Conservation (phyloP, 2,329 filamentous ascomycete species). For the Colletotrichum sp. region DNA sequence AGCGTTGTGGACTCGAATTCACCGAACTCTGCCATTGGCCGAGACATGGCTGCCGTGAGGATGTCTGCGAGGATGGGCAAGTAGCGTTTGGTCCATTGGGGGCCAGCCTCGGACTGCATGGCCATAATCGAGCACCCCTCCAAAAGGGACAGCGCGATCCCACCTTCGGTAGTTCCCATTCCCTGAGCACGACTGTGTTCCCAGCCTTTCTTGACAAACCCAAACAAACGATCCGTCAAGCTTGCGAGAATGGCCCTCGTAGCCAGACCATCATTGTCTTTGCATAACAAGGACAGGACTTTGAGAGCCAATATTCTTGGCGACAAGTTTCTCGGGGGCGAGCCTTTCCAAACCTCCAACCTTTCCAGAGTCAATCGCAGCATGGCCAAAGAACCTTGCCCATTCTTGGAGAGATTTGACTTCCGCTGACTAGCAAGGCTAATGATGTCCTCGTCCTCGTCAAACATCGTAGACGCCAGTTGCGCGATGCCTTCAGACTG, state of each 20-base stretch:
- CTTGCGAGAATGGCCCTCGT: not conserved
- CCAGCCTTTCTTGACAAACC: conserved; percentile 18
- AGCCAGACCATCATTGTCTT: conserved; percentile 3
- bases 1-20: conserved; percentile 57
- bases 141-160: conserved; percentile 49
- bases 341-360: conserved; percentile 65
- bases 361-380: conserved; percentile 60
- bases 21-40: conserved; percentile 39
- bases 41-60: conserved; percentile 43
- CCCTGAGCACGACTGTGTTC: conserved; percentile 2
- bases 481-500: conserved; percentile 56
- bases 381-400: conserved; percentile 58
- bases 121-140: conserved; percentile 58
- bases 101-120: conserved; percentile 42
- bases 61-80: conserved; percentile 57
- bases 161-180: conserved; percentile 6
- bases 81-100: conserved; percentile 51
- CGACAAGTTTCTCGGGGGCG: conserved; percentile 56
- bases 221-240: conserved; percentile 24
- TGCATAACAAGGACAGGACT: conserved; percentile 44
- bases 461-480: conserved; percentile 63
- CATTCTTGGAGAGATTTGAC: conserved; percentile 72
- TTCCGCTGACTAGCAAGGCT: conserved; percentile 67
- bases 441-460: conserved; percentile 59
- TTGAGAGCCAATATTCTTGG: conserved; percentile 69